Evolutionary conservation across 75 land plant species (phyloP).

Genomic region (Pinus tabuliformis): DNA sequence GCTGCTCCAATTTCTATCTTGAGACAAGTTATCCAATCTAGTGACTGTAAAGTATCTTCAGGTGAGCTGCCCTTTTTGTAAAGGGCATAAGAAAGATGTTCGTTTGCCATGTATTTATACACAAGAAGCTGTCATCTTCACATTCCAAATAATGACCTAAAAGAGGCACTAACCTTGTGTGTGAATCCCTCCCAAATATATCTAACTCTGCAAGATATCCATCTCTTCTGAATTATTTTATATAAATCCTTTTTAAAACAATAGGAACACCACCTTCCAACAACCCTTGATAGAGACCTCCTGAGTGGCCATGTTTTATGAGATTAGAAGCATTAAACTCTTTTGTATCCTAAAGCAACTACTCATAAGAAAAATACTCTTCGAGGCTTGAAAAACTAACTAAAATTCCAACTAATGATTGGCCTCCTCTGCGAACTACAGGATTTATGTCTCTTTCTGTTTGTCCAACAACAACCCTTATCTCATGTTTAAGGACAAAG

Average conservation of each 20-base stretch:
- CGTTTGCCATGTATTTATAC: constrained; percentile 80
- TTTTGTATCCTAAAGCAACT: constrained; percentile 64
- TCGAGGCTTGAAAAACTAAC: constrained; percentile 60
- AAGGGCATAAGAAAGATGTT: constrained; percentile 73
- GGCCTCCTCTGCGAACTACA: constrained; percentile 18
- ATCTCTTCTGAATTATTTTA: constrained; percentile 48
- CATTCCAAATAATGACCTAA: constrained; percentile 86
- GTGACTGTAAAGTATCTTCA: constrained; percentile 69
- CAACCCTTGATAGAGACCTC: constrained; percentile 72
- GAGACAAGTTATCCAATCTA: constrained; percentile 93
- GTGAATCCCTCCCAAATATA: constrained; percentile 60
- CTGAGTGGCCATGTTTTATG: constrained; percentile 88
- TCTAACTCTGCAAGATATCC: constrained; percentile 69
- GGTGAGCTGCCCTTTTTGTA: constrained; percentile 45
- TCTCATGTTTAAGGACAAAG: constrained; percentile 10
- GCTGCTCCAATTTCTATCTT: constrained; percentile 92
- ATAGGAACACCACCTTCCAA: constrained; percentile 60
- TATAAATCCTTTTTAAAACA: constrained; percentile 75
- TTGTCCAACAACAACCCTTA: constrained; percentile 15
- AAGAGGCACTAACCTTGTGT: constrained; percentile 75
- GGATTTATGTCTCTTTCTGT: constrained; percentile 24
- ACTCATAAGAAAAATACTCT: constrained; percentile 70
- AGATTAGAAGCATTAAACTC: constrained; percentile 62
- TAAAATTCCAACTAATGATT: constrained; percentile 17
- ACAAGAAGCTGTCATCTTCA: constrained; percentile 80